These are phyloP conservation scores for Komagataella pastoris DNA, from an alignment of 805 yeast genomes.

Conservation along the genomic window DNA sequence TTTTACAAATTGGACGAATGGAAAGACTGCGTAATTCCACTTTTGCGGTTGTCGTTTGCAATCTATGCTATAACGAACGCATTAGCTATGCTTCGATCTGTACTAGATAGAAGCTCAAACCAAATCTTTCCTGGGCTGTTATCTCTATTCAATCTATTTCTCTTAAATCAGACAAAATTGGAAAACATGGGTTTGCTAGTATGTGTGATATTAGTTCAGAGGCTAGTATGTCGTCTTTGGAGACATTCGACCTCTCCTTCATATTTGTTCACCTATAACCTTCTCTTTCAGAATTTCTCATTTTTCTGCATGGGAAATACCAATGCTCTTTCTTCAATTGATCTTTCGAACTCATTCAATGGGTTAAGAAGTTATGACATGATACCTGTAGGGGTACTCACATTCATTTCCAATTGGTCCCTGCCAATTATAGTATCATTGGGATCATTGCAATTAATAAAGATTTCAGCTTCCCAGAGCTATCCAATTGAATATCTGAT, in stretches of 20 bases:
- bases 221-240: background rate
- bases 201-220: background rate
- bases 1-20: background rate
- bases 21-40: background rate
- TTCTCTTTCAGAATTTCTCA: slow-evolving; percentile 58
- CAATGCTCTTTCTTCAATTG: slow-evolving; percentile 84
- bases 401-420: slow-evolving; percentile 75
- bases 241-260: slow-evolving; percentile 7
- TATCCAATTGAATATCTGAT: slow-evolving; percentile 14
- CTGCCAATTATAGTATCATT: slow-evolving; percentile 77
- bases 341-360: slow-evolving; percentile 83
- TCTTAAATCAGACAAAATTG: background rate
- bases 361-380: slow-evolving; percentile 68
- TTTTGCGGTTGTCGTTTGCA: background rate
- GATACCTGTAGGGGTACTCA: slow-evolving; percentile 58
- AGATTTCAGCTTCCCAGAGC: slow-evolving; percentile 16
- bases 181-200: background rate
- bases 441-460: slow-evolving; percentile 22
- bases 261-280: slow-evolving; percentile 13
- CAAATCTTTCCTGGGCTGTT: background rate
- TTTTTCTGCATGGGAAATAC: slow-evolving; percentile 88
- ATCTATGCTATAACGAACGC: background rate
- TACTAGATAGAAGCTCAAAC: background rate
- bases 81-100: background rate
- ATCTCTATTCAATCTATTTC: background rate